A percentile compares a stretch with the other conserved stretches of the same genome.
phyloP scores from a whole-genome alignment of 1,139 yeast genomes.

The Debaryomycetaceae sp. region DNA sequence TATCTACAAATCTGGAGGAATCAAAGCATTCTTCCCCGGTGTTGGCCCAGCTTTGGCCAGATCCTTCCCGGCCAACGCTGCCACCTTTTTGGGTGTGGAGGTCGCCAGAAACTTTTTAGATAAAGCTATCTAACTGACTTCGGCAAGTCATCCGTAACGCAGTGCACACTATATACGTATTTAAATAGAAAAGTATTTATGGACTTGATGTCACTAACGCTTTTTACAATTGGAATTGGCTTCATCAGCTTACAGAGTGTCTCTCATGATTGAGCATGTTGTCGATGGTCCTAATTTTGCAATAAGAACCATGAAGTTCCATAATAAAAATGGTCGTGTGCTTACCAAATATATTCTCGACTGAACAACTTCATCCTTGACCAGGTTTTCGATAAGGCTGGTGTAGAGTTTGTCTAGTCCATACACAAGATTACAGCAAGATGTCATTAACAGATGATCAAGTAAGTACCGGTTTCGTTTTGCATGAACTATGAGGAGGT shows the following conservation, averaged over 20 bases:
- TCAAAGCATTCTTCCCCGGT: slow-evolving; percentile 96
- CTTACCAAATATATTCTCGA: not conserved
- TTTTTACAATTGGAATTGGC: no score
- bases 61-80: slow-evolving; percentile 98
- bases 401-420: not conserved
- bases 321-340: not conserved
- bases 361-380: not conserved
- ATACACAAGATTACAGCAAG: slow-evolving; percentile 6
- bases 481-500: no score
- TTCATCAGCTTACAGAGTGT: no score
- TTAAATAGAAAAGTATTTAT: no score
- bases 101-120: slow-evolving; percentile 70
- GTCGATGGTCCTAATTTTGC: no score
- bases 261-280: no score
- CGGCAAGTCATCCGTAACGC: no score
- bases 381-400: not conserved
- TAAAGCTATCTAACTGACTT: slow-evolving; percentile 18
- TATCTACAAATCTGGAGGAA: slow-evolving; percentile 69
- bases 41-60: slow-evolving; percentile 92
- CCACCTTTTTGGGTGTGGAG: slow-evolving; percentile 95
- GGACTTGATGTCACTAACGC: no score
- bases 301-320: no score
- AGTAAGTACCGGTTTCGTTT: slow-evolving; percentile 25
- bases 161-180: no score
- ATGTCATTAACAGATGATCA: slow-evolving; percentile 49